Conservation (phyloP, 768 basidiomycete genomes). For the Agaricus subrufescens region DNA sequence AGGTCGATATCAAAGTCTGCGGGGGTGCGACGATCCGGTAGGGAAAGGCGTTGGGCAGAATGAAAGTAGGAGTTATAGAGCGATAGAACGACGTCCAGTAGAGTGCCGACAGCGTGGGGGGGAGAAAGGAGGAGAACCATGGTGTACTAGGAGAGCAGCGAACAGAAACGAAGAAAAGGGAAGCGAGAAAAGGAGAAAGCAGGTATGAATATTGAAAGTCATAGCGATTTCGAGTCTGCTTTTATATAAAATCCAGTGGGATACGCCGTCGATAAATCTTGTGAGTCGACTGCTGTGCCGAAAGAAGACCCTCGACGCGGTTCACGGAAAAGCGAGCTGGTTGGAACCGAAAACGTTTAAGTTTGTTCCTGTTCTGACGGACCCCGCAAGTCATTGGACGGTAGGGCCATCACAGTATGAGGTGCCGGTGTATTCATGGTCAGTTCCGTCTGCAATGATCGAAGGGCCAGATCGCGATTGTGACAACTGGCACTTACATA, state of each 20-base stretch:
- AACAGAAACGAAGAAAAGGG: neutral
- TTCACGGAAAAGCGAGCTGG: slow-evolving; percentile 9
- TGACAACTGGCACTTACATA: slow-evolving; percentile 1
- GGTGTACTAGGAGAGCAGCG: slow-evolving; percentile 11
- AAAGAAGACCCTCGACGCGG: slow-evolving; percentile 3
- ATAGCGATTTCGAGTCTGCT: slow-evolving; percentile 7
- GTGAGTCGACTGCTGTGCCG: slow-evolving; percentile 3
- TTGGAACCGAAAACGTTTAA: slow-evolving; percentile 3
- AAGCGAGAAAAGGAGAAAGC: neutral
- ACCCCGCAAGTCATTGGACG: slow-evolving; percentile 5
- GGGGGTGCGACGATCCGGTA: slow-evolving; percentile 29
- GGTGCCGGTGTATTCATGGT: neutral
- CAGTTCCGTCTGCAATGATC: slow-evolving; percentile 10
- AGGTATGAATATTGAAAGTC: slow-evolving; percentile 1
- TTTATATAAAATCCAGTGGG: slow-evolving; percentile 18
- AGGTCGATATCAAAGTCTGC: slow-evolving; percentile 53
- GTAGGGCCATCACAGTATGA: slow-evolving; percentile 6
- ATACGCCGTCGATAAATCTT: slow-evolving; percentile 10
- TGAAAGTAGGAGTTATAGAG: slow-evolving; percentile 40
- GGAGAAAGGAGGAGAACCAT: slow-evolving; percentile 54
- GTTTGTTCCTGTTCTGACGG: slow-evolving; percentile 8
- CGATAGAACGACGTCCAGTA: slow-evolving; percentile 42
- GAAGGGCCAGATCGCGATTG: slow-evolving; percentile 8
- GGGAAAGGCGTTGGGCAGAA: slow-evolving; percentile 23
- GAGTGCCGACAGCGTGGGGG: slow-evolving; percentile 42